Evolutionary conservation across 306 rosid genomes (phyloP).

Genomic region (Nissolia schottii): DNA sequence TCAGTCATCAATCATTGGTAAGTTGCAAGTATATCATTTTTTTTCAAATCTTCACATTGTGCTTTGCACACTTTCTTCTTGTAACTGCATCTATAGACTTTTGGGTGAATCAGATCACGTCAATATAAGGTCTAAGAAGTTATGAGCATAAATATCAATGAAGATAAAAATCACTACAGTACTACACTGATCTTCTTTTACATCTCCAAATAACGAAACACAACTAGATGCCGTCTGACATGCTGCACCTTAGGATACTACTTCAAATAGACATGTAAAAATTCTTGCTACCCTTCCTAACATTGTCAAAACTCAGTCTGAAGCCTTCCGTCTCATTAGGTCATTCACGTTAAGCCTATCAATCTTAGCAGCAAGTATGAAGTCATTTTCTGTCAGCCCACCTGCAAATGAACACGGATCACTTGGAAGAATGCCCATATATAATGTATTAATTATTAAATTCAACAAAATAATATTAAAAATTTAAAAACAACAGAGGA

Average conservation of each 20-base stretch:
- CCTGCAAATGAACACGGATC: constrained; percentile 40
- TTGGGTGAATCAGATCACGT: neutral
- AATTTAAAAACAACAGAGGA: neutral
- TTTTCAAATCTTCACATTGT: neutral
- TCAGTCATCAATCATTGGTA: neutral
- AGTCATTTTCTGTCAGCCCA: constrained; percentile 84
- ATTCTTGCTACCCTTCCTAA: neutral
- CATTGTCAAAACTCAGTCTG: constrained; percentile 10
- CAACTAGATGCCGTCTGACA: neutral
- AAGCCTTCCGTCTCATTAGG: constrained; percentile 47
- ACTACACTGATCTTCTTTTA: neutral
- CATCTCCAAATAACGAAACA: neutral
- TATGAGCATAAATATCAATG: neutral
- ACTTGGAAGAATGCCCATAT: neutral
- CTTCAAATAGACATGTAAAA: neutral
- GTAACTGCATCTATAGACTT: neutral
- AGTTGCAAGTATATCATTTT: neutral
- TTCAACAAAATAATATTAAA: neutral
- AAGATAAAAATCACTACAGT: neutral
- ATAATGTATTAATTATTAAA: neutral
- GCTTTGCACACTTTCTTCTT: neutral
- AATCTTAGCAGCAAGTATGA: constrained; percentile 85
- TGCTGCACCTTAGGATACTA: neutral
- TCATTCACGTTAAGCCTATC: constrained; percentile 41
- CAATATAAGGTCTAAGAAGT: neutral